Evolutionary conservation across 306 rosid species (phyloP), one percentile per base, ranked within the genome.

Genomic region (Quercus aquifolioides): DNA sequence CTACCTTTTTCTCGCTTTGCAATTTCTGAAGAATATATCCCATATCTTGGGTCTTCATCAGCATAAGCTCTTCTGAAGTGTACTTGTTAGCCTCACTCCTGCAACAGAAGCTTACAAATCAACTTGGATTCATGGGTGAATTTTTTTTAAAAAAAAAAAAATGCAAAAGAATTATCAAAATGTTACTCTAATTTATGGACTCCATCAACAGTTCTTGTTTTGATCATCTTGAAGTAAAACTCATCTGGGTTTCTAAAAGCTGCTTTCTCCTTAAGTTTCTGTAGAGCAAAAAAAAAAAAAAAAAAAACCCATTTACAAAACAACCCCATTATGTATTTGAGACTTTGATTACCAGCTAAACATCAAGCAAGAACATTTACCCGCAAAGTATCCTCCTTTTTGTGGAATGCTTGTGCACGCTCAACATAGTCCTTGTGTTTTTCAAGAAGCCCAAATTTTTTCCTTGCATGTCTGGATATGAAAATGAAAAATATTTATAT

Each of bases 391-490:
- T 90, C 90, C 83, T 94, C 89, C 80, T 92, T 92, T 59, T 82
- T 78, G 83, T 92, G 97, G 76, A 62, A 94, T 12, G 83, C 89
- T 46, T 91, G 82, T 23, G 97, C 99, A 54, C 97, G 97, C 79
- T 86, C 80, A 1, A 92, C 91, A 86, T 94, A 92, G 84, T 94
- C 97, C 81, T 94, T 92, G 82, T 94, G 98, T 71, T 91, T 94
- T 78, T 94, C 98, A 31, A 91, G 97, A 57, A 87, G 60, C 57
- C 97, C 97, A 81, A 92, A 92, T 76, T 86, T 91, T 49, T 84
- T 88, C 86, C 92, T 85, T 52, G 90, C 80, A 13, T 88, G 77
- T 81, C 98, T 92, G 78, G 1, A 13, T 2, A 49, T 1, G 18
- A 75, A 15, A 78, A 12, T 60, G 7, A 2, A 20, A 63, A 1